Percentiles rank a stretch among this genome's conserved stretches.
Evolutionary conservation across 2,329 filamentous ascomycete genomes (phyloP).

Genomic region (Fusarium sororula): DNA sequence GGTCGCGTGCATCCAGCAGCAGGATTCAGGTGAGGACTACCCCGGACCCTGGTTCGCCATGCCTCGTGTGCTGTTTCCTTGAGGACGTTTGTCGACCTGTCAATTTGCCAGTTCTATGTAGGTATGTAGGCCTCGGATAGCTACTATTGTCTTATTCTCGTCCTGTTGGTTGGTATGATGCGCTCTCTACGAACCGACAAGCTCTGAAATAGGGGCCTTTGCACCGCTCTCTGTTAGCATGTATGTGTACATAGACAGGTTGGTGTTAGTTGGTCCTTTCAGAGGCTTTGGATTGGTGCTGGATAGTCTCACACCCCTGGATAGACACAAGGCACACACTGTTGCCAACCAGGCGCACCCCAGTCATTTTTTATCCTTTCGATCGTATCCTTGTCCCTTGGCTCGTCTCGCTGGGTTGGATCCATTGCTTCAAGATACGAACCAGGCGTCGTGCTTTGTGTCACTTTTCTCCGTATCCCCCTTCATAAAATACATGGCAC

Average conservation of each 20-base stretch:
- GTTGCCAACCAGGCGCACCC: conserved; percentile 30
- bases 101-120: conserved; percentile 9
- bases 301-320: conserved; percentile 32
- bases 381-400: conserved; percentile 40
- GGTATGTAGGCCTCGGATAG: not conserved
- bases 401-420: conserved; percentile 42
- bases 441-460: conserved; percentile 43
- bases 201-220: conserved; percentile 10
- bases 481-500: conserved; percentile 45
- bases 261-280: conserved; percentile 16
- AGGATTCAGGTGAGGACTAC: conserved; percentile 43
- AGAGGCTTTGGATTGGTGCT: conserved; percentile 11
- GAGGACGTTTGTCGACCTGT: conserved; percentile 24
- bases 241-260: not conserved
- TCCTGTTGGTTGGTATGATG: not conserved
- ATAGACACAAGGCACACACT: not conserved
- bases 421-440: conserved; percentile 46
- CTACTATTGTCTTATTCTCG: not conserved
- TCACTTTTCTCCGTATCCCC: conserved; percentile 45
- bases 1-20: conserved; percentile 42
- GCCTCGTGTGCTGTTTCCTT: conserved; percentile 30
- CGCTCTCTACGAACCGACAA: not conserved
- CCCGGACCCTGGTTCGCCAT: conserved; percentile 37
- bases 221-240: conserved; percentile 11
- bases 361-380: conserved; percentile 28